Conservation (phyloP, 352 stramenopile genomes). For the Pythium utonaiense region DNA sequence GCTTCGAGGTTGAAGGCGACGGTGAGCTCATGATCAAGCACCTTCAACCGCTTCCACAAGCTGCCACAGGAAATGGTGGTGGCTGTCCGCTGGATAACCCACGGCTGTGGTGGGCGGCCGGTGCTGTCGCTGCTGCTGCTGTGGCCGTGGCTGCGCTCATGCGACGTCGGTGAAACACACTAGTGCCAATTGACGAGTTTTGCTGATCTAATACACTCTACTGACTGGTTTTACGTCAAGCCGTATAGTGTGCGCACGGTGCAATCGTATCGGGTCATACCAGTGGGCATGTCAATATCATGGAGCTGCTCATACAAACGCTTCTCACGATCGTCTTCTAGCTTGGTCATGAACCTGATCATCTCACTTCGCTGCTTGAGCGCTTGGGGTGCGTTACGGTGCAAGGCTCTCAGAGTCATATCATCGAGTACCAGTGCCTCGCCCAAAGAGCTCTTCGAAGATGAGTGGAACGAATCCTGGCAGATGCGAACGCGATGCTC, state of each 20-base stretch:
- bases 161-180: conserved; percentile 18
- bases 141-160: conserved; percentile 4
- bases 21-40: conserved; percentile 88
- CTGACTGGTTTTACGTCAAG: conserved; percentile 4
- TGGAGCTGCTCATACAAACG: conserved; percentile 17
- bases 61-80: neutral
- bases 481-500: conserved; percentile 19
- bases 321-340: conserved; percentile 21
- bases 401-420: conserved; percentile 6
- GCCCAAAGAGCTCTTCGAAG: neutral
- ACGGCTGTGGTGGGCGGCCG: neutral
- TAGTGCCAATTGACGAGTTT: neutral
- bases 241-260: conserved; percentile 11
- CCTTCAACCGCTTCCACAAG: conserved; percentile 18
- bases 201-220: conserved; percentile 1
- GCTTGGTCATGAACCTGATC: conserved; percentile 16
- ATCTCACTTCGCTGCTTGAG: conserved; percentile 5
- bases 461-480: conserved; percentile 13
- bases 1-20: conserved; percentile 84
- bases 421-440: conserved; percentile 14
- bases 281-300: conserved; percentile 12
- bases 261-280: conserved; percentile 22
- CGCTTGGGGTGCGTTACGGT: neutral
- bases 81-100: conserved; percentile 4
- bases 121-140: conserved; percentile 1